These are phyloP conservation scores for Anisodus acutangulus DNA, from an alignment of 257 asterid species.

Conservation along the genomic window DNA sequence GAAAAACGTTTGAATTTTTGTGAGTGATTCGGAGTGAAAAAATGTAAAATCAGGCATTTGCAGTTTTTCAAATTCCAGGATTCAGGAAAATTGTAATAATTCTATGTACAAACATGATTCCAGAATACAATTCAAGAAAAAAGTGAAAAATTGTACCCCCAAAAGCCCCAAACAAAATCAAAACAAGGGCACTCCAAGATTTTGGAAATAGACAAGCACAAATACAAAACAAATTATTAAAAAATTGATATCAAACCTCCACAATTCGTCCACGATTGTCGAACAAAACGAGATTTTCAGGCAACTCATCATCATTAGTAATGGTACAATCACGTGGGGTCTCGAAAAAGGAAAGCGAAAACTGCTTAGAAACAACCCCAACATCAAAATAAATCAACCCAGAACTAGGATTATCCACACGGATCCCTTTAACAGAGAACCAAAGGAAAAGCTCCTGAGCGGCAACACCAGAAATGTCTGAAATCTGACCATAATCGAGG, in stretches of 20 bases:
- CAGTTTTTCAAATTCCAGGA: too few species aligned
- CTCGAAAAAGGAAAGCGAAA: slow-evolving; percentile 77
- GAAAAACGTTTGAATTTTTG: too few species aligned
- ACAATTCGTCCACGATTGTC: slow-evolving; percentile 33
- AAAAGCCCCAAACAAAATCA: too few species aligned
- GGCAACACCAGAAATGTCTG: slow-evolving; percentile 65
- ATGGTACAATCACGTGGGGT: slow-evolving; percentile 73
- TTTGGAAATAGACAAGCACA: too few species aligned
- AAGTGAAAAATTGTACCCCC: too few species aligned
- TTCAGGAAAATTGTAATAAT: too few species aligned
- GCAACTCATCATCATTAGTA: slow-evolving; percentile 30
- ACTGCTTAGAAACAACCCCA: slow-evolving; percentile 81
- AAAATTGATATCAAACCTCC: slow-evolving; percentile 49
- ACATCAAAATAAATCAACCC: slow-evolving; percentile 92
- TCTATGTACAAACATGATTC: too few species aligned
- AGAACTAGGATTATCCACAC: slow-evolving; percentile 82
- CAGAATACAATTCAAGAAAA: too few species aligned
- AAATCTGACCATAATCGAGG: slow-evolving; percentile 51
- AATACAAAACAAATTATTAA: too few species aligned
- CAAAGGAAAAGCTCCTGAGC: slow-evolving; percentile 84
- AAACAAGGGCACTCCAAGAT: too few species aligned
- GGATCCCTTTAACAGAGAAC: slow-evolving; percentile 77
- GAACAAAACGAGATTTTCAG: slow-evolving; percentile 37
- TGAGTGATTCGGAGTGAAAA: too few species aligned
- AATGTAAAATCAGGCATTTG: too few species aligned